Base-by-base conservation (phyloP, 2,329 filamentous ascomycete species). In the Pestalotiopsis sp. region DNA sequence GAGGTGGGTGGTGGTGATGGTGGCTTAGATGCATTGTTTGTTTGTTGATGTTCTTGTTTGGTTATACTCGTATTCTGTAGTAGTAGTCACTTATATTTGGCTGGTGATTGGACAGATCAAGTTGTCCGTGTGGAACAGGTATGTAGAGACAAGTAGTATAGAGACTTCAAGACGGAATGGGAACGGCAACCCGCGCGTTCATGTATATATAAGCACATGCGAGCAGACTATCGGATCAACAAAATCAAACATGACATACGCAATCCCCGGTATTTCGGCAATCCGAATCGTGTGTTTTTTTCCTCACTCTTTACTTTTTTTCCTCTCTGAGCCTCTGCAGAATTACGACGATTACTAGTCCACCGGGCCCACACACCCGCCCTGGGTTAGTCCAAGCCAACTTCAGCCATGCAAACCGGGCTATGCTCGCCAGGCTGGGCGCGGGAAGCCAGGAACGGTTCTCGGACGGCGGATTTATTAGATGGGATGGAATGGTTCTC, bases 281-380 rank as follows among this genome's bases (percentile, higher is more conserved):
- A n/a, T 12, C 9, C 17, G 17, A 9, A 52, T 52, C 45, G 45
- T 52, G 45, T 52, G n/a, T 52, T 52, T 52, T 49, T 23, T 23
- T 23, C 23, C 17, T 52, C 17, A 17, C 45, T 52, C 45, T 52
- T n/a, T 9, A n/a, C 45, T 52, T 23, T 52, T 52, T 52, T 52
- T 6, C 27, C 31, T 52, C 45, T 52, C 45, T 52, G 45, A 52
- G 45, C 45, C 45, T 52, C 45, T 52, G 45, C 45, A 52, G 14
- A 59, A 59, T 59, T 59, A 36, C n/a, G 59, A 62, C 59, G 45
- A 52, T n/a, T 52, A 20, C 14, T 62, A 62, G 59, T 39, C 36
- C 59, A 62, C 59, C 14, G 36, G 59, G 25, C 38, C 59, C 59
- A 62, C 59, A 36, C 38, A 14, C 6, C n/a, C 56, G n/a, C n/a